phyloP scores from a whole-genome alignment of 1,139 yeast species.

The Kodamaea arcana region DNA sequence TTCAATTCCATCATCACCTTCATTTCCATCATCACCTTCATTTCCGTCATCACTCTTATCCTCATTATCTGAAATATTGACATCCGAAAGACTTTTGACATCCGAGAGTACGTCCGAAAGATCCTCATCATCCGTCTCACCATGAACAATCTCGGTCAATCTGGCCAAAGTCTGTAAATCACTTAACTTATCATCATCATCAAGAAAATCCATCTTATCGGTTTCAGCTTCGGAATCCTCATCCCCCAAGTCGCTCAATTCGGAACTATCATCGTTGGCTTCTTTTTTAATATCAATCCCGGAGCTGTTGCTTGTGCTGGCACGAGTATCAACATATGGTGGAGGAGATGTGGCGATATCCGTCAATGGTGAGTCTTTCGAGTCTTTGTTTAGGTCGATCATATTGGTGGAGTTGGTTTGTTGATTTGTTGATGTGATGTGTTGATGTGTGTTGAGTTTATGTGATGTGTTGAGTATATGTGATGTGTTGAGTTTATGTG shows the following conservation, averaged over 20 bases:
- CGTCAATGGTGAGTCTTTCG: constrained; percentile 36
- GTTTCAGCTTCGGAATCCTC: constrained; percentile 77
- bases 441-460: too few species aligned
- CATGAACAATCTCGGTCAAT: constrained; percentile 35
- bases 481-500: too few species aligned
- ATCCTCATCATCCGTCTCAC: not conserved
- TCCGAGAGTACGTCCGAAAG: not conserved
- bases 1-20: constrained; percentile 3
- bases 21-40: constrained; percentile 5
- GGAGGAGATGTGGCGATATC: constrained; percentile 42
- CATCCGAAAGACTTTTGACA: not conserved
- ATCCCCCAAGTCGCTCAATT: constrained; percentile 57
- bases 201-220: constrained; percentile 62
- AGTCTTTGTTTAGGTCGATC: constrained; percentile 16
- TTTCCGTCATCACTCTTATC: not conserved
- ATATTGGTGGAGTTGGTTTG: not conserved
- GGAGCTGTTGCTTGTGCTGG: constrained; percentile 5
- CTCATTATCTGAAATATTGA: not conserved
- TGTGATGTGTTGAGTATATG: too few species aligned
- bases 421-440: too few species aligned
- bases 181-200: constrained; percentile 33
- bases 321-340: constrained; percentile 19
- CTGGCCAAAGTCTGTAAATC: constrained; percentile 39
- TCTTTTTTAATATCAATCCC: constrained; percentile 15
- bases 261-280: constrained; percentile 38